Evolutionary conservation across 1,139 yeast species (phyloP).

Genomic region (Arxiozyma bovina): DNA sequence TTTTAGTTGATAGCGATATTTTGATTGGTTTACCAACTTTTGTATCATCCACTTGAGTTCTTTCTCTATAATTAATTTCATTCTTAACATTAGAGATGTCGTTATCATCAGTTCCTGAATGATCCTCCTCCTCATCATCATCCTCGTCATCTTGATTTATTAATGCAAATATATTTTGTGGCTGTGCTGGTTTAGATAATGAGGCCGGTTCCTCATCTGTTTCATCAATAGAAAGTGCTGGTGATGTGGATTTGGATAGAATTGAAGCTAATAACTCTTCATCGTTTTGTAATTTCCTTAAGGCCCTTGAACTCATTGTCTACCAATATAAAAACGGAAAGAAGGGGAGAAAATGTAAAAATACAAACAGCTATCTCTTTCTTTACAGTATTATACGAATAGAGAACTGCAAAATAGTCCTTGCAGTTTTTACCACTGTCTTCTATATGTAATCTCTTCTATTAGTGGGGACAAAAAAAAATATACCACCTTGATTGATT

Average conservation of each 20-base stretch:
- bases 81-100: slow-evolving; percentile 13
- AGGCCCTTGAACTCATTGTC: slow-evolving; percentile 60
- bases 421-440: too few relatives aligned
- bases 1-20: slow-evolving; percentile 21
- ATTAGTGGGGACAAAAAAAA: neutral
- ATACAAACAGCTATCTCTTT: neutral
- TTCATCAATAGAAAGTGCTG: slow-evolving; percentile 15
- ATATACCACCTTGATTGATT: too few relatives aligned
- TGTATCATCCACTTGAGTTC: neutral
- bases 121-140: slow-evolving; percentile 30
- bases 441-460: too few relatives aligned
- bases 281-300: slow-evolving; percentile 43
- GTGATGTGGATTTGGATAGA: slow-evolving; percentile 8
- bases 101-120: slow-evolving; percentile 5
- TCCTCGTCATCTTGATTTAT: slow-evolving; percentile 38
- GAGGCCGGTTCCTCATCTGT: slow-evolving; percentile 7
- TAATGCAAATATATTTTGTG: slow-evolving; percentile 45
- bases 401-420: neutral
- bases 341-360: too few relatives aligned
- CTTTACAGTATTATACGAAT: neutral
- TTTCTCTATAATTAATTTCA: slow-evolving; percentile 8
- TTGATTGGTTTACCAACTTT: neutral
- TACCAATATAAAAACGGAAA: neutral
- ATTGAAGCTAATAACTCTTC: slow-evolving; percentile 31
- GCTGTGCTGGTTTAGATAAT: neutral